Evolutionary conservation across 192 early-diverging fungal species (phyloP), one percentile per base, ranked within the genome.

Genomic region (Helicostylum pulchrum): DNA sequence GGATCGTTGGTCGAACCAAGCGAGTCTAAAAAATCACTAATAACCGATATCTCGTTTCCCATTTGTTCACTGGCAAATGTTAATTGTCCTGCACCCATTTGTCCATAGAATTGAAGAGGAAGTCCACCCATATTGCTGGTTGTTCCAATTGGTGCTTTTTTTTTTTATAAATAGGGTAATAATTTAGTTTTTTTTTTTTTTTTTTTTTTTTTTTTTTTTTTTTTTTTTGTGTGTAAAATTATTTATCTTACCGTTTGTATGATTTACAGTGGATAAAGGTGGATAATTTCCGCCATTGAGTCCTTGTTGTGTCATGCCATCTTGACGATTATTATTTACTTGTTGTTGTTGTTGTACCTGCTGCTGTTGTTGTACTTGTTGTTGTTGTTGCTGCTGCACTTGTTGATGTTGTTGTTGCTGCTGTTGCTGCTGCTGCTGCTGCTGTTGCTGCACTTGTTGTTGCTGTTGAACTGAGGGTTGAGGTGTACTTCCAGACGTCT

Each of bases 41-140:
- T 80, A 10, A 92, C 87, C 1, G 89, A 85, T 53, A 91, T 88
- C 60, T 93, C 92, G 73, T 92, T 84, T 17, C 90, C 92, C 84
- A 85, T 87, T 50, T 84, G 80, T 46, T 88, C 89, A 72, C 79
- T 84, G 2, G 90, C 88, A 81, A 93, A 93, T 1, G 86, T 80
- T n/a, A 87, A 70, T 15, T 89, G 88, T 45, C 77, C 74, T 12
- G 64, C 60, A 36, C 68, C 69, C 65, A 76, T 71, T 51, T 76
- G 74, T 10, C 68, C 64, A 68, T 71, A 76, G 50, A 68, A 67
- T 61, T 72, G 79, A 0, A 58, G 56, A 1, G 56, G 56, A 12
- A 80, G 67, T 15, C 65, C 65, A 39, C 59, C 59, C 11, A 73
- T 60, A 47, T 66, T 75, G 63, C 46, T 73, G 43, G 44, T 67